Evolutionary conservation across 2,329 filamentous ascomycete species (phyloP).

Genomic region (Berkeleyomyces rouxiae): DNA sequence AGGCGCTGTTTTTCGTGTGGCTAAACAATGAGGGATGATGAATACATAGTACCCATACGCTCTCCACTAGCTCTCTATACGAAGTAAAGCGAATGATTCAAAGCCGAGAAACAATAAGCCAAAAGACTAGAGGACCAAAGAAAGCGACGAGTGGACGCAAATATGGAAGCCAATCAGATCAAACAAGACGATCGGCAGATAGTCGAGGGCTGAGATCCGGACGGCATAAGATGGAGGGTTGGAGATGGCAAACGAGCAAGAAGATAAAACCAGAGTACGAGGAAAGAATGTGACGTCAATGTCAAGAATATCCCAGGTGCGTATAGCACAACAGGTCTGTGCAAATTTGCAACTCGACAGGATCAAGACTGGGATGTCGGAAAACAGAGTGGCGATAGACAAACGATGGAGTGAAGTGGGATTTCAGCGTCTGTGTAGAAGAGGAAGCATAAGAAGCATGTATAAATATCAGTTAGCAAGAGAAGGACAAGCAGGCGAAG

Average conservation of each 20-base stretch:
- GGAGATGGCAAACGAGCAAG: neutral
- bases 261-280: neutral
- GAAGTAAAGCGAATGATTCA: neutral
- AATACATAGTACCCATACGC: neutral
- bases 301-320: neutral
- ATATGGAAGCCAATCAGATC: neutral
- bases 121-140: neutral
- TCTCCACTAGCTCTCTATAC: neutral
- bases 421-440: too few species aligned
- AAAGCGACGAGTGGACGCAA: neutral
- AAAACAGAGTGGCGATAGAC: neutral
- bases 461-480: neutral
- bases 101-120: neutral
- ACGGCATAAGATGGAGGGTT: neutral
- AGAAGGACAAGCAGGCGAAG: neutral
- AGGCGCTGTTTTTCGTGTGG: neutral
- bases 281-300: neutral
- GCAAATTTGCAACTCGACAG: neutral
- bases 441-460: neutral
- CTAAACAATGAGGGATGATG: neutral
- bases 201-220: neutral
- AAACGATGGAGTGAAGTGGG: neutral
- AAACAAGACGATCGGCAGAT: neutral
- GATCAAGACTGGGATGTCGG: neutral
- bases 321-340: neutral